Conservation (phyloP, 176 grass and related monocot species). For the Rhynchospora pubera region DNA sequence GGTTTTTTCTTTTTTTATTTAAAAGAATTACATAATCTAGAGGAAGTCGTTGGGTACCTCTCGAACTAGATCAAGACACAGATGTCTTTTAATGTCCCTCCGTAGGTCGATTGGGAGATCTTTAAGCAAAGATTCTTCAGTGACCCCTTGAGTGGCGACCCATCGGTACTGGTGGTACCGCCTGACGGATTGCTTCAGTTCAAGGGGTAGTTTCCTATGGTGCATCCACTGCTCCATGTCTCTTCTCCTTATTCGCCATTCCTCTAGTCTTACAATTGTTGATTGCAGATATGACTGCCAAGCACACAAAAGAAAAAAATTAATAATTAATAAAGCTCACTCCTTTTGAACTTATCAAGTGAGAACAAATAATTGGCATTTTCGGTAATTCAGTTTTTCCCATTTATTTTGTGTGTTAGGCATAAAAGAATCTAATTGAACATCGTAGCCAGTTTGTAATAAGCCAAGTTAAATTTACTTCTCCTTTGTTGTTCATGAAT, state of each 20-base stretch:
- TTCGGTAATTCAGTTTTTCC: background rate
- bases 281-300: conserved; percentile 79
- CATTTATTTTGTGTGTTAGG: background rate
- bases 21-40: background rate
- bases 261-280: conserved; percentile 80
- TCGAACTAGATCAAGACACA: conserved; percentile 78
- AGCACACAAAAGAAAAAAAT: background rate
- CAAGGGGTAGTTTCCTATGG: conserved; percentile 72
- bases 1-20: background rate
- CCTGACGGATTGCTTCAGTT: conserved; percentile 65
- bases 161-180: conserved; percentile 82
- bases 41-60: conserved; percentile 16
- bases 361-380: background rate
- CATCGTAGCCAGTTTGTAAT: background rate
- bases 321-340: background rate
- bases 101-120: conserved; percentile 79
- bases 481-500: background rate
- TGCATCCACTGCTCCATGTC: conserved; percentile 98
- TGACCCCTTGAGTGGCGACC: conserved; percentile 74
- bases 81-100: conserved; percentile 89
- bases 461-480: background rate
- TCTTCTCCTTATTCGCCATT: conserved; percentile 74
- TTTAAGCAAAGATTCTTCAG: conserved; percentile 69
- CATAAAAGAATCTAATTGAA: background rate
- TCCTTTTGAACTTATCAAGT: background rate